phyloP scores from a whole-genome alignment of 2,329 filamentous ascomycete species.

The Boeremia exigua region DNA sequence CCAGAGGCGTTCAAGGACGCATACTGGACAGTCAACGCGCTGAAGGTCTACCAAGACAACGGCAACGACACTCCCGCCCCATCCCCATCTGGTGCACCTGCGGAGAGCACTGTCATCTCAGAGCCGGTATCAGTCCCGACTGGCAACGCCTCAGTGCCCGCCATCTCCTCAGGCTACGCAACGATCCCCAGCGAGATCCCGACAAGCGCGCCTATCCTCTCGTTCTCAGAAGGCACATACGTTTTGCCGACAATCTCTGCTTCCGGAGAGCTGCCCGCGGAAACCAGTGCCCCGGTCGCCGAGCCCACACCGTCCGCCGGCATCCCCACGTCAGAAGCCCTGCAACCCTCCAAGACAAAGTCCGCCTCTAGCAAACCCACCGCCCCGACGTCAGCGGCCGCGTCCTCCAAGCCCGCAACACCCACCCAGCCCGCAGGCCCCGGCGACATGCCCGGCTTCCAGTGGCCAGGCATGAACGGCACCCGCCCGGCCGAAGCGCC shows the following conservation, averaged over 20 bases:
- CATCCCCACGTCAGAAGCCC: constrained; percentile 5
- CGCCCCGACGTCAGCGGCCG: constrained; percentile 10
- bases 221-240: constrained; percentile 6
- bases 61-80: constrained; percentile 19
- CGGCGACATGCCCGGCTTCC: constrained; percentile 28
- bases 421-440: constrained; percentile 12
- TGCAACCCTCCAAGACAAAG: constrained; percentile 8
- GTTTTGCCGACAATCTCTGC: not conserved
- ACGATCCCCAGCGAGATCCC: constrained; percentile 12
- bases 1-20: constrained; percentile 73
- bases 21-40: constrained; percentile 72
- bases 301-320: not conserved
- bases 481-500: constrained; percentile 10
- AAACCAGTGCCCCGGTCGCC: constrained; percentile 1
- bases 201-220: constrained; percentile 5
- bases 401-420: constrained; percentile 7
- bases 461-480: constrained; percentile 24
- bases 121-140: constrained; percentile 19
- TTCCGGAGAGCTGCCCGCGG: not conserved
- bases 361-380: not conserved
- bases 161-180: constrained; percentile 10
- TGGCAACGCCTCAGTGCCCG: constrained; percentile 8
- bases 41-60: constrained; percentile 49
- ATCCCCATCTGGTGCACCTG: constrained; percentile 16
- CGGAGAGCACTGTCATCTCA: constrained; percentile 20